Percentiles rank a stretch among this genome's conserved stretches.
phyloP scores from a whole-genome alignment of 768 basidiomycete species.

The Leccinum obscurum region DNA sequence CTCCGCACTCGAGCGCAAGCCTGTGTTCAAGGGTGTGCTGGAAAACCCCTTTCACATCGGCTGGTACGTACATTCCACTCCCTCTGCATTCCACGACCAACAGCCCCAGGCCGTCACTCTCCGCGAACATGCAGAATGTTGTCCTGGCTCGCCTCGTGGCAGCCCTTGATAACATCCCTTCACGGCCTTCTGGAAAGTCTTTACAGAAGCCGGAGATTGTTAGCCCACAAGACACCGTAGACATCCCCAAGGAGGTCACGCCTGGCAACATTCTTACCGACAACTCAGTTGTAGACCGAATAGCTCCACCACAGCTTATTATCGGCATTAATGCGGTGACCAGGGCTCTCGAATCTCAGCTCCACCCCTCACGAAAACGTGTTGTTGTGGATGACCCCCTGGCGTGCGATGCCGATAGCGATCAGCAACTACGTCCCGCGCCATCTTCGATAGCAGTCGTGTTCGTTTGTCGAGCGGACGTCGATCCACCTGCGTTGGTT shows the following conservation, averaged over 20 bases:
- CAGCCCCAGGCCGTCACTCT: constrained; percentile 57
- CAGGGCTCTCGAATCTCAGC: constrained; percentile 63
- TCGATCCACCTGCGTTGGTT: constrained; percentile 70
- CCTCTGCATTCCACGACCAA: not conserved
- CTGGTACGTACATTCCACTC: constrained; percentile 49
- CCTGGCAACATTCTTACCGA: not conserved
- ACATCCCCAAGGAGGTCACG: constrained; percentile 26
- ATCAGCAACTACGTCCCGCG: not conserved
- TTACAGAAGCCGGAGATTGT: constrained; percentile 1
- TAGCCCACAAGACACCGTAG: constrained; percentile 19
- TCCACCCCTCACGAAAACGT: constrained; percentile 33
- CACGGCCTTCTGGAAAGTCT: constrained; percentile 26
- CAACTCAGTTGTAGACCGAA: not conserved
- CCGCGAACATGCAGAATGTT: constrained; percentile 61
- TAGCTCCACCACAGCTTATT: constrained; percentile 40
- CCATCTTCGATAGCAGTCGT: constrained; percentile 39
- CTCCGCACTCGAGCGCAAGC: constrained; percentile 51
- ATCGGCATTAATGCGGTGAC: constrained; percentile 85
- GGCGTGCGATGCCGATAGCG: not conserved
- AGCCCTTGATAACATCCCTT: constrained; percentile 49
- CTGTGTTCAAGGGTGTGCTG: constrained; percentile 67
- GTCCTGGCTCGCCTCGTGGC: constrained; percentile 52
- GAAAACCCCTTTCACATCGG: constrained; percentile 69
- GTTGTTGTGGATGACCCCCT: constrained; percentile 4
- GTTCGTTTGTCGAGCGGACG: constrained; percentile 72